phyloP scores from a whole-genome alignment of 2,329 filamentous ascomycete species.

The Myrmaecium sp. region DNA sequence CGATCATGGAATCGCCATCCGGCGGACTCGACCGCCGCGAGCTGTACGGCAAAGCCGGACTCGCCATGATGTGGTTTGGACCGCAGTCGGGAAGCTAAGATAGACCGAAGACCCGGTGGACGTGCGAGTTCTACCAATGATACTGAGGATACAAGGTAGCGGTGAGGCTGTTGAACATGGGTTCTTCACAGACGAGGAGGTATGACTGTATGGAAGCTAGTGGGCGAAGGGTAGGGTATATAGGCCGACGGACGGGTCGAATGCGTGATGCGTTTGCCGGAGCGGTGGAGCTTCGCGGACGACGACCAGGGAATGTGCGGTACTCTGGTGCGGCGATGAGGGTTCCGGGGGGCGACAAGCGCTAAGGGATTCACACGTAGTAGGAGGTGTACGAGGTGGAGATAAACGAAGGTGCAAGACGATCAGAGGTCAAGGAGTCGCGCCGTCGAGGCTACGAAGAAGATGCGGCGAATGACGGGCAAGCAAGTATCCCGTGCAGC shows the following conservation, averaged over 20 bases:
- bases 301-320: not conserved
- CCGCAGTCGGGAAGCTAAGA: slow-evolving; percentile 14
- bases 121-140: slow-evolving; percentile 14
- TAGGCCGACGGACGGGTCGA: not conserved
- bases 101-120: slow-evolving; percentile 11
- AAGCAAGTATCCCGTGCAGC: not conserved
- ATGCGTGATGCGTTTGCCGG: slow-evolving; percentile 1
- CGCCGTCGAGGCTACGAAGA: not conserved
- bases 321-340: not conserved
- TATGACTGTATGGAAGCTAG: too few relatives aligned
- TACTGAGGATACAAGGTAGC: slow-evolving; percentile 21
- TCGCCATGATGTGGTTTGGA: slow-evolving; percentile 21
- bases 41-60: slow-evolving; percentile 14
- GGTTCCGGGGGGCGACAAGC: not conserved
- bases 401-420: not conserved
- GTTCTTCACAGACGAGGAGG: too few relatives aligned
- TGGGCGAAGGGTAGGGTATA: not conserved
- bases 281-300: slow-evolving; percentile 1
- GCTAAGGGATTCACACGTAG: too few relatives aligned
- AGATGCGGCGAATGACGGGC: not conserved
- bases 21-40: slow-evolving; percentile 20
- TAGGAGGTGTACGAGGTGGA: too few relatives aligned
- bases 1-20: slow-evolving; percentile 34
- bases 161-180: slow-evolving; percentile 22
- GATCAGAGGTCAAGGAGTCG: slow-evolving; percentile 4